phyloP scores from a whole-genome alignment of 352 stramenopile species.

The Pythium brassicae region DNA sequence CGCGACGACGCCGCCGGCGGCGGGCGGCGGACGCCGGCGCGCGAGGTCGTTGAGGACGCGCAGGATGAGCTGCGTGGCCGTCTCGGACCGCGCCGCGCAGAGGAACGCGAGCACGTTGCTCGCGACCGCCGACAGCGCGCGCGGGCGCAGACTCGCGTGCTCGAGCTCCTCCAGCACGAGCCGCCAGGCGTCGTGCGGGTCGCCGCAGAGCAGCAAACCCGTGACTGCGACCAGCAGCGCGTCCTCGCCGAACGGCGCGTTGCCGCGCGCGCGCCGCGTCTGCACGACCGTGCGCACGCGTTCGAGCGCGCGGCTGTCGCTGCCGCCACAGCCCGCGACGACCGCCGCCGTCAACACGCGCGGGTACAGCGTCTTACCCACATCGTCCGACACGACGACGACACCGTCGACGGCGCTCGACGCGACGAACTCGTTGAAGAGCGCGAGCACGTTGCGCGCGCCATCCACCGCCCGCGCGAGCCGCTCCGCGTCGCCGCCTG shows the following conservation, averaged over 20 bases:
- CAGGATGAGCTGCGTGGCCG: constrained; percentile 1
- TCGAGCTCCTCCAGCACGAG: constrained; percentile 10
- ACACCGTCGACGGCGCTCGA: no score
- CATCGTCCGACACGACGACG: background rate
- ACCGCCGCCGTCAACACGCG: constrained; percentile 7
- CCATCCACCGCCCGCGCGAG: background rate
- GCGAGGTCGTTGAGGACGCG: constrained; percentile 9
- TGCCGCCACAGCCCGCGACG: constrained; percentile 3
- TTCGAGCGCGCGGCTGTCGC: background rate
- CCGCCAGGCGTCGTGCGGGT: constrained; percentile 3
- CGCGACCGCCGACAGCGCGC: background rate
- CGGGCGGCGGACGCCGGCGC: no score
- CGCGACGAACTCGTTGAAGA: constrained; percentile 9
- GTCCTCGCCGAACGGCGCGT: constrained; percentile 7
- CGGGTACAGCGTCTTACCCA: constrained; percentile 3
- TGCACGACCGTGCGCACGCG: background rate
- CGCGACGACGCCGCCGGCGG: constrained; percentile 4
- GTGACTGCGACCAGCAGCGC: constrained; percentile 6
- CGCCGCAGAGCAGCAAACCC: constrained; percentile 1
- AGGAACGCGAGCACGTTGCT: constrained; percentile 7
- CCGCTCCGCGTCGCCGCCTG: background rate
- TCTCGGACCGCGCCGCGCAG: background rate
- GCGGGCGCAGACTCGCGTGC: constrained; percentile 1
- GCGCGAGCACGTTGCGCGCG: background rate
- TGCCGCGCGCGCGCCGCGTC: constrained; percentile 1